Evolutionary conservation across 2,329 filamentous ascomycete species (phyloP), one percentile per base, ranked within the genome.

Genomic region (Corniculantispora saksenae): DNA sequence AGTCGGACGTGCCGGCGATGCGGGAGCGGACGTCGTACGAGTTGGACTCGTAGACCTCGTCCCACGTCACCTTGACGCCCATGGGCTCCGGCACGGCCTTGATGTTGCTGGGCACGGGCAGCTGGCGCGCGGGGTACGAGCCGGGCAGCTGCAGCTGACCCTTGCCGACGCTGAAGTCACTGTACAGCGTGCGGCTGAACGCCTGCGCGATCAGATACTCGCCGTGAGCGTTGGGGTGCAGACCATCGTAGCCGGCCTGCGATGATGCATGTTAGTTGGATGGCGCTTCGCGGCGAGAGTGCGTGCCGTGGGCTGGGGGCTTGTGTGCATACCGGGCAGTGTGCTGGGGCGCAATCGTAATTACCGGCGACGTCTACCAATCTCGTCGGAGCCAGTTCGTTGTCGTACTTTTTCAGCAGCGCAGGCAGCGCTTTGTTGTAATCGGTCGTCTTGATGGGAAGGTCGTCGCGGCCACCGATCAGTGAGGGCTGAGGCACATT

Each of bases 291-390:
- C 35, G 35, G 35, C 8, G 35, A 13, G 13, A 38, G 35, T 38
- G 13, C n/a, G n/a, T n/a, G n/a, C n/a, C n/a, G n/a, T n/a, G 43
- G 43, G 43, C n/a, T 47, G n/a, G 6, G n/a, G 43, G 6, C 13
- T 9, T 21, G n/a, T 25, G 13, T 8, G 35, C 40, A 17, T 48
- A 60, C 47, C 12, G 60, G 48, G 48, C 60, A 62, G 15, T 43
- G 32, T 21, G 48, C 29, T 13, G 48, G 60, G 12, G 9, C 9
- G 25, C 60, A 62, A 21, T 54, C 48, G 15, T 62, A 62, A 57
- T 73, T 65, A 65, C 73, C 69, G 57, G 72, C 64, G 15, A 81
- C 67, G 4, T 72, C 68, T 8, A 78, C 79, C 17, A 77, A 65
- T 3, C 67, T 61, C 15, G 80, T 64, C 1, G 73, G 76, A 6